Evolutionary conservation across 305 asterid genomes (phyloP).

Genomic region (Fraxinus ornus): DNA sequence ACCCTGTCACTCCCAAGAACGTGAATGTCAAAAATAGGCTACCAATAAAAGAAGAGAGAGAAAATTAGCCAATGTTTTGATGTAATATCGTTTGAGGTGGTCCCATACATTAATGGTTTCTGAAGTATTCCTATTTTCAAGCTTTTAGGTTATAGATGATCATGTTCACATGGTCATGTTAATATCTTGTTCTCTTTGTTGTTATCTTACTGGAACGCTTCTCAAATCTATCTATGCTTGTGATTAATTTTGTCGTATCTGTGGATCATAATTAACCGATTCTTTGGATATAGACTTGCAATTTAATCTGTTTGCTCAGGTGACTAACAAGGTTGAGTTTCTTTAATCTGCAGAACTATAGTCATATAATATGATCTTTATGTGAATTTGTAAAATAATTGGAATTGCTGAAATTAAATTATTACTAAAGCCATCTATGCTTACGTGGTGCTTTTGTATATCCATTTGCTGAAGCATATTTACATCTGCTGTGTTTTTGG

Average conservation of each 20-base stretch:
- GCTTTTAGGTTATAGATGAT: slow-evolving; percentile 16
- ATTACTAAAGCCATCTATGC: not conserved
- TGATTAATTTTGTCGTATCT: not conserved
- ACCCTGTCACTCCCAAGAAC: slow-evolving; percentile 53
- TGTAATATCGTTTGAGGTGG: slow-evolving; percentile 31
- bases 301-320: not conserved
- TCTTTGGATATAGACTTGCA: not conserved
- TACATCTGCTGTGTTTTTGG: not conserved
- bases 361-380: not conserved
- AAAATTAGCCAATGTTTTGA: slow-evolving; percentile 25
- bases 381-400: not conserved
- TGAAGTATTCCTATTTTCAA: slow-evolving; percentile 22
- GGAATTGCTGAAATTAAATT: not conserved
- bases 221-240: not conserved
- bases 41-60: slow-evolving; percentile 40
- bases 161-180: slow-evolving; percentile 21
- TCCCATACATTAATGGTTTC: slow-evolving; percentile 31
- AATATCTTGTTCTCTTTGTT: slow-evolving; percentile 21
- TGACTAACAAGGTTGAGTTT: not conserved
- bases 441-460: not conserved
- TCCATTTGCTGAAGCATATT: not conserved
- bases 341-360: not conserved
- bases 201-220: not conserved
- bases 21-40: slow-evolving; percentile 48
- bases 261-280: not conserved